phyloP scores from a whole-genome alignment of 352 stramenopile species.

The Lagenidium sp. region DNA sequence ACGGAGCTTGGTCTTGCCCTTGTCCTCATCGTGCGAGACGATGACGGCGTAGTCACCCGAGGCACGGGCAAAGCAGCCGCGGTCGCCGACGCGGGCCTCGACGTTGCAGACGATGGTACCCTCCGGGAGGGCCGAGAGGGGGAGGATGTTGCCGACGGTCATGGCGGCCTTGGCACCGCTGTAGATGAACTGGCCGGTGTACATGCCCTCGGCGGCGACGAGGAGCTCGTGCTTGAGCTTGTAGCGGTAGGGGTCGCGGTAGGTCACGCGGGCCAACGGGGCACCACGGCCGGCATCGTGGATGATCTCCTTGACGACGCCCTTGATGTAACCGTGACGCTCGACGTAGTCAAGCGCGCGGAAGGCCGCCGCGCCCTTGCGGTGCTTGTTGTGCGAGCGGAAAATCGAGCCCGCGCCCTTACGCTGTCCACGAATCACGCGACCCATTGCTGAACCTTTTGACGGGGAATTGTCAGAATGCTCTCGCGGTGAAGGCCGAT shows the following conservation, averaged over 20 bases:
- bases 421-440: conserved; percentile 85
- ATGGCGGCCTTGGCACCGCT: conserved; percentile 95
- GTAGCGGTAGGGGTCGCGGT: conserved; percentile 89
- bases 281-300: conserved; percentile 97
- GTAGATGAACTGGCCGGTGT: conserved; percentile 99
- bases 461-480: conserved; percentile 79
- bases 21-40: conserved; percentile 98
- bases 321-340: conserved; percentile 97
- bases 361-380: conserved; percentile 67
- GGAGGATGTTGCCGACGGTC: conserved; percentile 96
- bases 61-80: conserved; percentile 93
- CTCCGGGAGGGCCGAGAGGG: conserved; percentile 93
- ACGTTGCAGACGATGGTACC: conserved; percentile 99
- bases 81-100: conserved; percentile 93
- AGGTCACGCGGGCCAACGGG: conserved; percentile 93
- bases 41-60: conserved; percentile 99
- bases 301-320: conserved; percentile 98
- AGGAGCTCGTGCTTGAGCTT: conserved; percentile 94
- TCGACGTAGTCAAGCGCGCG: conserved; percentile 88
- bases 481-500: too few relatives aligned
- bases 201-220: conserved; percentile 97
- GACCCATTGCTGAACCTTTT: conserved; percentile 58
- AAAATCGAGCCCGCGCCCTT: conserved; percentile 83
- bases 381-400: conserved; percentile 76
- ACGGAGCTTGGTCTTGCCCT: conserved; percentile 94